Conservation (phyloP, 306 rosid species). For the Hippophae rhamnoides region DNA sequence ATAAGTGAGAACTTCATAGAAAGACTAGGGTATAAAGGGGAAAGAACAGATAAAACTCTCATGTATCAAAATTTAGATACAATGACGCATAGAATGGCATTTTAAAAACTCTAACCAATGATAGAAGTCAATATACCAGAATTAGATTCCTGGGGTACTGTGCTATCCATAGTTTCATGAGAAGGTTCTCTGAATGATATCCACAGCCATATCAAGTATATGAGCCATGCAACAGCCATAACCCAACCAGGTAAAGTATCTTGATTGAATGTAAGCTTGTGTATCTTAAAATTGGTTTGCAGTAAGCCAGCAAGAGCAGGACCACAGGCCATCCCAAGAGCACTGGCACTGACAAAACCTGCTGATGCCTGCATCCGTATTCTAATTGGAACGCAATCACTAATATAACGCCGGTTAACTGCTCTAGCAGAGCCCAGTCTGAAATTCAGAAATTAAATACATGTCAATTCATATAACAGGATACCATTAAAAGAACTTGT, state of each 20-base stretch:
- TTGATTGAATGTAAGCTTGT: constrained; percentile 73
- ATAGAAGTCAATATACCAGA: constrained; percentile 43
- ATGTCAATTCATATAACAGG: constrained; percentile 12
- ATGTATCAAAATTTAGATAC: background rate
- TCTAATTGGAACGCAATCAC: constrained; percentile 88
- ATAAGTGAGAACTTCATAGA: no score
- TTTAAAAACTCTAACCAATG: background rate
- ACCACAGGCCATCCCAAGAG: constrained; percentile 99
- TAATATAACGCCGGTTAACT: constrained; percentile 91
- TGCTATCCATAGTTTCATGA: constrained; percentile 40
- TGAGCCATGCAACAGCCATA: constrained; percentile 83
- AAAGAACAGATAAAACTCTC: no score
- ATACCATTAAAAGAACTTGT: no score
- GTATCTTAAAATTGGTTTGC: constrained; percentile 70
- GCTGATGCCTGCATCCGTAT: constrained; percentile 98
- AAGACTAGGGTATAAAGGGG: no score
- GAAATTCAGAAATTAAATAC: constrained; percentile 21
- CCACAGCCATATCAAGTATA: constrained; percentile 75
- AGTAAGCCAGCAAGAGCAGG: constrained; percentile 94
- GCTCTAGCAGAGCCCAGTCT: constrained; percentile 99
- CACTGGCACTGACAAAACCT: constrained; percentile 97
- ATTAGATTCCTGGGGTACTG: constrained; percentile 33
- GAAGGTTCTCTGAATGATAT: constrained; percentile 80
- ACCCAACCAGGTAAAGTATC: constrained; percentile 96
- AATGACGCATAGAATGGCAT: background rate